These are phyloP conservation scores for Orbilia ellipsospora DNA, from an alignment of 2,329 filamentous ascomycete species.

Conservation along the genomic window DNA sequence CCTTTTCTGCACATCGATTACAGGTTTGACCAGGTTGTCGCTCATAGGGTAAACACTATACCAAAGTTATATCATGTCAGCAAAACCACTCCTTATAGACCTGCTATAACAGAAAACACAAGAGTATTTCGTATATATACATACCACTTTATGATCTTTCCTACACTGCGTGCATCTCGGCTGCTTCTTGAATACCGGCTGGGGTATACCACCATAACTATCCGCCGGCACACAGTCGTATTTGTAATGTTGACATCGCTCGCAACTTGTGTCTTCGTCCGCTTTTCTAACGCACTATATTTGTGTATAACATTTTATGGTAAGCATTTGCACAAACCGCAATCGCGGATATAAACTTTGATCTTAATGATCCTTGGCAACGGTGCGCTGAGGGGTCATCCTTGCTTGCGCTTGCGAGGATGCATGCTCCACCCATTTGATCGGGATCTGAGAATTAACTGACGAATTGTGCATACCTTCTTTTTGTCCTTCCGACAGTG, in stretches of 20 bases:
- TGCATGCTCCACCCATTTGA: conserved; percentile 21
- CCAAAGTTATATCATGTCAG: not conserved
- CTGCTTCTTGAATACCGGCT: conserved; percentile 53
- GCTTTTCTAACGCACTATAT: conserved; percentile 41
- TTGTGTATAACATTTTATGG: not conserved
- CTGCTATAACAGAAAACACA: not conserved
- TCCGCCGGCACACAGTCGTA: conserved; percentile 54
- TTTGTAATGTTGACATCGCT: conserved; percentile 53
- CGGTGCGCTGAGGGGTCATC: conserved; percentile 23
- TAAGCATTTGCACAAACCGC: not conserved
- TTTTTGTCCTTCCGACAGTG: conserved; percentile 55
- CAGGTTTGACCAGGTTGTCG: conserved; percentile 49
- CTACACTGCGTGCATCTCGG: conserved; percentile 52
- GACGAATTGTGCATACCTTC: conserved; percentile 37
- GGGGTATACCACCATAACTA: conserved; percentile 52
- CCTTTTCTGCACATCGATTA: conserved; percentile 50
- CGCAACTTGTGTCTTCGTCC: conserved; percentile 47
- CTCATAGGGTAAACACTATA: conserved; percentile 50
- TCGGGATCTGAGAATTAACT: conserved; percentile 9
- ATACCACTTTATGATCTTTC: conserved; percentile 55
- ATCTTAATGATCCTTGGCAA: conserved; percentile 32
- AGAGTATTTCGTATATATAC: conserved; percentile 2
- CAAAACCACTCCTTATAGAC: no score
- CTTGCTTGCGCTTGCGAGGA: conserved; percentile 34
- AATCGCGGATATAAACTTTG: not conserved